phyloP scores from a whole-genome alignment of 768 basidiomycete species.

The Tephrocybe sp. region DNA sequence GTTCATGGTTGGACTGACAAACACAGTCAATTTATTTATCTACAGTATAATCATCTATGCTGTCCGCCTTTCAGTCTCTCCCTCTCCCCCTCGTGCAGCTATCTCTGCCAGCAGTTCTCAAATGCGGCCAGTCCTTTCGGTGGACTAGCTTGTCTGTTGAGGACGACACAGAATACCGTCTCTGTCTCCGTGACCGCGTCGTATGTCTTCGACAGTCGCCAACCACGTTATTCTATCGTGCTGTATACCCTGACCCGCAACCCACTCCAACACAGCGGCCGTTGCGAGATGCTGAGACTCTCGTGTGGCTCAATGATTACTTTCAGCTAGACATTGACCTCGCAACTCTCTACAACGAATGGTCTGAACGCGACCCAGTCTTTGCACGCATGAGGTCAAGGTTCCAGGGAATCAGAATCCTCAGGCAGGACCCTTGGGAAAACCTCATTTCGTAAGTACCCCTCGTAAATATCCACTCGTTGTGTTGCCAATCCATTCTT shows the following conservation, averaged over 20 bases:
- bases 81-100: conserved; percentile 66
- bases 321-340: conserved; percentile 85
- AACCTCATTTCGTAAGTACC: conserved; percentile 83
- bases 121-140: conserved; percentile 84
- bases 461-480: neutral
- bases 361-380: conserved; percentile 71
- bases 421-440: conserved; percentile 96
- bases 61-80: conserved; percentile 54
- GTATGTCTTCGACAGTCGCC: conserved; percentile 76
- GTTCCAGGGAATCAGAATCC: conserved; percentile 79
- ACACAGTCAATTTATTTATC: no score
- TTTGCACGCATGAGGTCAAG: conserved; percentile 63
- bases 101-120: conserved; percentile 73
- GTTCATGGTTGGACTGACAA: no score
- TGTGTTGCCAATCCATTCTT: neutral
- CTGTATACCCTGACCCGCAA: conserved; percentile 55
- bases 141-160: conserved; percentile 60
- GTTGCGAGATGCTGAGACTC: conserved; percentile 57
- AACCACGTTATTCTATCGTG: conserved; percentile 68
- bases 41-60: no score
- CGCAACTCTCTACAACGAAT: conserved; percentile 65
- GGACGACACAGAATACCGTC: conserved; percentile 59
- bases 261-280: conserved; percentile 31
- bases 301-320: conserved; percentile 79
- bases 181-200: conserved; percentile 79